These are phyloP conservation scores for Aureobasidium mangrovei DNA, from an alignment of 2,329 filamentous ascomycete genomes.

Conservation along the genomic window DNA sequence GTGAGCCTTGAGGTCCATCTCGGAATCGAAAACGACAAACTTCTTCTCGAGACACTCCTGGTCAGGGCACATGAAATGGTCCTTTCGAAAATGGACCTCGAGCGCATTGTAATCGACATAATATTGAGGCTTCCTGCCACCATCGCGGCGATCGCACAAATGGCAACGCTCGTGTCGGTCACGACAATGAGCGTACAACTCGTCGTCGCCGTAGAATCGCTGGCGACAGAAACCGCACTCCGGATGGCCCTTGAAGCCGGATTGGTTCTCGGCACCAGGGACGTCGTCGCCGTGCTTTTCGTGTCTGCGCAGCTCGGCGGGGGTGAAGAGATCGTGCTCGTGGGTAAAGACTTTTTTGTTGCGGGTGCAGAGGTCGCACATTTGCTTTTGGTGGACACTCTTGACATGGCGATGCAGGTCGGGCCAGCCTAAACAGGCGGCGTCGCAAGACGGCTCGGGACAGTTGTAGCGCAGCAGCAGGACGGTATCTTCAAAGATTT, in stretches of 20 bases:
- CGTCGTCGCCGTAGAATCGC: conserved; percentile 92
- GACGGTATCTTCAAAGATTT: conserved; percentile 85
- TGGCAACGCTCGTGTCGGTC: conserved; percentile 94
- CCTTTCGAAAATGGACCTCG: conserved; percentile 76
- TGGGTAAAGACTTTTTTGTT: conserved; percentile 99
- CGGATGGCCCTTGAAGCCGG: conserved; percentile 91
- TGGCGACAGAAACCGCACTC: conserved; percentile 87
- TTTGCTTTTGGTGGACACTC: conserved; percentile 70
- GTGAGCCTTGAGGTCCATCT: conserved; percentile 91
- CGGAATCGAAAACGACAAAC: conserved; percentile 90
- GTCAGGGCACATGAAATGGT: conserved; percentile 80
- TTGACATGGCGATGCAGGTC: conserved; percentile 76
- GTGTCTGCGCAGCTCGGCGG: conserved; percentile 71
- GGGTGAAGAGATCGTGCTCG: conserved; percentile 86
- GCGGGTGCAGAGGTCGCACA: conserved; percentile 82
- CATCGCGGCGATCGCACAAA: conserved; percentile 67
- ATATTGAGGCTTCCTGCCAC: conserved; percentile 69
- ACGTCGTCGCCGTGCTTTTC: conserved; percentile 87
- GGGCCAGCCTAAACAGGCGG: conserved; percentile 73
- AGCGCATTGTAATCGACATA: conserved; percentile 81
- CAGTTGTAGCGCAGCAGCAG: conserved; percentile 90
- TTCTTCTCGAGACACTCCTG: conserved; percentile 91
- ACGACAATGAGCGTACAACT: conserved; percentile 86
- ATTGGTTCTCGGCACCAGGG: conserved; percentile 83
- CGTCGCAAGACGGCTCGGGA: conserved; percentile 74